Evolutionary conservation across 2,329 filamentous ascomycete species (phyloP), one percentile per base, ranked within the genome.

Genomic region (Falciphora oryzae): DNA sequence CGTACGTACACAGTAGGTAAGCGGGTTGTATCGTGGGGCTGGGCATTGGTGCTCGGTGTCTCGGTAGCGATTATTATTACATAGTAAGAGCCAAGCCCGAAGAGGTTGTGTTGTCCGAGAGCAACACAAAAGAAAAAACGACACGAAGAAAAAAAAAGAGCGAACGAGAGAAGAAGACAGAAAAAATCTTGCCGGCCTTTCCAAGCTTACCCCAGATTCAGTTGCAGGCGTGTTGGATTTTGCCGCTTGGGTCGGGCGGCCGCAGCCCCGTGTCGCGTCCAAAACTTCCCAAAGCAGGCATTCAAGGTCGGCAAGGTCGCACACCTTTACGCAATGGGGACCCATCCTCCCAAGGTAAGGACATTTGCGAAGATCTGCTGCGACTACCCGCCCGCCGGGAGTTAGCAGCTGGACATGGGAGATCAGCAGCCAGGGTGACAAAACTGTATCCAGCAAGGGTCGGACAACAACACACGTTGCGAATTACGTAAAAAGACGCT

Each of bases 211-310:
- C 44, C 44, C 44, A 11, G 44, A 53, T 53, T 53, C 44, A n/a
- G 44, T 25, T 53, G 44, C 44, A n/a, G 44, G 44, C 14, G 44
- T 53, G 44, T 53, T 53, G 44, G 44, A 25, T 25, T 53, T 53
- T 53, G 18, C 8, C 10, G 6, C 18, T 25, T 22, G 44, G 18
- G 3, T 3, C 44, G 44, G 44, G 22, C 44, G 22, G 44, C n/a
- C n/a, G 44, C 44, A 62, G 44, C 61, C 61, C 29, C 61, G 61
- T 53, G 61, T 62, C 61, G 61, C 61, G 61, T 62, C 61, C 35
- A 44, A 61, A 31, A 44, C 59, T 61, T 2, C 32, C 31, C 32
- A 44, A 61, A 61, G 32, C n/a, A 61, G 59, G 44, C 27, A n/a
- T 61, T 50, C 2, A 44, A 29, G 16, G 38, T 44, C 16, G 16